Evolutionary conservation across 73 alveolate species (phyloP), one percentile per base, ranked within the genome.

Genomic region (Uronychia setigera): DNA sequence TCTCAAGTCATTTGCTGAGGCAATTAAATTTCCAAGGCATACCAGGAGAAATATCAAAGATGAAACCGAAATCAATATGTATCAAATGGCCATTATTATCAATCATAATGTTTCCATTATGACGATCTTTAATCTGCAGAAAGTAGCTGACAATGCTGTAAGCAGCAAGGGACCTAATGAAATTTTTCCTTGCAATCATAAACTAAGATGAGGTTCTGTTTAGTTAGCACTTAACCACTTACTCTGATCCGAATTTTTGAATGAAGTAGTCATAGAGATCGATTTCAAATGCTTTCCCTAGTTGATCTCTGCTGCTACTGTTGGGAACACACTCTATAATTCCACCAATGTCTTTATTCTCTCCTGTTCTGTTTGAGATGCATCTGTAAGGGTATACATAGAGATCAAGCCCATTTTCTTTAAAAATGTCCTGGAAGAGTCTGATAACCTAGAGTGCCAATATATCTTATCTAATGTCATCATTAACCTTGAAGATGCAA

Each of bases 401-500:
- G 31, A 97, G 82, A 79, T 96, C 98, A 57, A 97, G 92, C 5
- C 95, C 98, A 84, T 94, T 93, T 59, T 93, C 94, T 75, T 93
- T 92, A 88, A 97, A 97, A 14, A 97, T 97, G 77, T 97, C 98
- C 81, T 94, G 89, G 94, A 97, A 97, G 58, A 97, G 91, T 60
- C 92, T 96, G 29, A 97, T 96, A 32, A 96, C 93, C 84, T 97
- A 94, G 31, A 97, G 93, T 0, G 99, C 99, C 13, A 97, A 82
- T 9, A 95, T 92, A 81, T 96, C 99, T 85, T 97, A 95, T 83
- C 99, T 84, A 31, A 97, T 82, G 87, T 97, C 99, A 88, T 97
- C 99, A 79, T 95, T 95, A 29, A 97, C 99, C 84, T 97, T 97
- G 84, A 97, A 97, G 14, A 97, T 97, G 85, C 99, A 97, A 0